phyloP scores from a whole-genome alignment of 805 yeast genomes.

The Saturnispora silvae region DNA sequence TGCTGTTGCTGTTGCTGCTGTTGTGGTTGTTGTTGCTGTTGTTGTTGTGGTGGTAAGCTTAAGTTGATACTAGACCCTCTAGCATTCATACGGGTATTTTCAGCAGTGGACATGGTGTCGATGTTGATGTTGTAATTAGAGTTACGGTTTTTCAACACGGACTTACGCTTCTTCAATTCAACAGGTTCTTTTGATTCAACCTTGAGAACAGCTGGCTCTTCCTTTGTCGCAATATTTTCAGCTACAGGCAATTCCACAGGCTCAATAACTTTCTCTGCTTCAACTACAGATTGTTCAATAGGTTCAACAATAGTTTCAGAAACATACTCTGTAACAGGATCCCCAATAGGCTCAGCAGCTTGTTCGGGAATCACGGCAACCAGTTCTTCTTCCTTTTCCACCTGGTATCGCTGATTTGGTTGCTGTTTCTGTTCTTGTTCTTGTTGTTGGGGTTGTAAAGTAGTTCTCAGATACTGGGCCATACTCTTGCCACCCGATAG shows the following conservation, averaged over 20 bases:
- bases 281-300: not conserved
- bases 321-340: too few relatives aligned
- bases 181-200: not conserved
- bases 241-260: not conserved
- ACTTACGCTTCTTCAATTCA: slow-evolving; percentile 25
- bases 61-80: slow-evolving; percentile 29
- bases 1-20: not conserved
- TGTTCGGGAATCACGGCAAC: not conserved
- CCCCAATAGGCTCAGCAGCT: not conserved
- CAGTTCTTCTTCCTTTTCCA: not conserved
- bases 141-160: slow-evolving; percentile 36
- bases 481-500: slow-evolving; percentile 16
- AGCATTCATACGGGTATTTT: slow-evolving; percentile 67
- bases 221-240: not conserved
- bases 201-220: not conserved
- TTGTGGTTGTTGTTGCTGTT: slow-evolving; percentile 1
- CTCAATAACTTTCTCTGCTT: not conserved
- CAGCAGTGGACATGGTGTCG: slow-evolving; percentile 48
- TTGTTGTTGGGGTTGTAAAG: slow-evolving; percentile 9
- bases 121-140: slow-evolving; percentile 17
- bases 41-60: slow-evolving; percentile 2
- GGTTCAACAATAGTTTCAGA: not conserved
- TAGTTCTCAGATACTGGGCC: slow-evolving; percentile 39
- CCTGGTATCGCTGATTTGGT: not conserved
- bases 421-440: not conserved